A percentile compares a stretch with the other conserved stretches of the same genome.
phyloP scores from a whole-genome alignment of 2,329 filamentous ascomycete genomes.

The Scopulariopsis brevicaulis region DNA sequence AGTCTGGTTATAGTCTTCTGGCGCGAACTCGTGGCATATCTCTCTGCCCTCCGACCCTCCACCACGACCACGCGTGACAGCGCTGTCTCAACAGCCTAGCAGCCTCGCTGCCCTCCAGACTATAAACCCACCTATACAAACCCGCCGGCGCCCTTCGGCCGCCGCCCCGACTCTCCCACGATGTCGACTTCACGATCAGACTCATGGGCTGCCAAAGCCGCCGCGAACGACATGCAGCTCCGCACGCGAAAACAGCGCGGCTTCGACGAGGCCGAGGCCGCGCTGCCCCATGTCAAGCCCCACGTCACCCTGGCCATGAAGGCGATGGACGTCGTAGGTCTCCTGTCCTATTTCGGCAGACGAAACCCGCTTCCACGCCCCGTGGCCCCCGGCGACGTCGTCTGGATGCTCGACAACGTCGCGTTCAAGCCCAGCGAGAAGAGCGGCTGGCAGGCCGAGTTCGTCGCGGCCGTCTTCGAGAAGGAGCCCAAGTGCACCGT shows the following conservation, averaged over 20 bases:
- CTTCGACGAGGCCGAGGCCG: constrained; percentile 38
- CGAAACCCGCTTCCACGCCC: constrained; percentile 47
- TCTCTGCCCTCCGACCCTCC: not conserved
- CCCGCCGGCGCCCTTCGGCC: not conserved
- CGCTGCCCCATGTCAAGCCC: constrained; percentile 25
- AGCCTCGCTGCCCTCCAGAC: not conserved
- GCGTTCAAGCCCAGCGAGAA: constrained; percentile 49
- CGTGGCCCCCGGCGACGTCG: constrained; percentile 54
- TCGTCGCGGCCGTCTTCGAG: constrained; percentile 72
- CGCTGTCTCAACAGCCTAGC: not conserved
- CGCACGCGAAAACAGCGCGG: constrained; percentile 34
- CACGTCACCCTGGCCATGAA: constrained; percentile 14
- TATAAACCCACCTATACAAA: not conserved
- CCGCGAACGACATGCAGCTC: constrained; percentile 32
- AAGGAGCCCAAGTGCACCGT: constrained; percentile 56
- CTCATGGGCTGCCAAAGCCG: constrained; percentile 2
- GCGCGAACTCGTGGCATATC: not conserved
- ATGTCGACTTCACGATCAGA: constrained; percentile 3
- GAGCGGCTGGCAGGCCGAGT: constrained; percentile 65
- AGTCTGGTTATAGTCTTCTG: not conserved
- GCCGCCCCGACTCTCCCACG: not conserved
- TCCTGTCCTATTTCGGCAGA: constrained; percentile 38
- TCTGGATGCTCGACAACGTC: constrained; percentile 89
- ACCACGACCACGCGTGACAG: not conserved
- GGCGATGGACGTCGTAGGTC: constrained; percentile 17